Base-by-base conservation (phyloP, 192 early-diverging fungal species). In the Entomortierella lignicola region DNA sequence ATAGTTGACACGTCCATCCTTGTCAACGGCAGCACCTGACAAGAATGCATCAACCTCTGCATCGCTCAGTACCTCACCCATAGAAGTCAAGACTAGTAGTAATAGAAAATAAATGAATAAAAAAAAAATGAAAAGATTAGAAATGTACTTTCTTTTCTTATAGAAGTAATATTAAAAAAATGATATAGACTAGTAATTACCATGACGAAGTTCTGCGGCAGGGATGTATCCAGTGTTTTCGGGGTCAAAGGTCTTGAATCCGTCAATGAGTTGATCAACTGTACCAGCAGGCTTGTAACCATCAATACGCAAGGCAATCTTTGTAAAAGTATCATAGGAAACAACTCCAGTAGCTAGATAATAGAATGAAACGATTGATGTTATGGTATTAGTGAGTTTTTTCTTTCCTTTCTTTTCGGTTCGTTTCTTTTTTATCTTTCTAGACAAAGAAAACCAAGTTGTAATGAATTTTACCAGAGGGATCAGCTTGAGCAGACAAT, bases 161-260 rank as follows among this genome's bases (percentile, higher is more conserved):
- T 41, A 63, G n/a, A 59, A 55, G 81, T 48, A 34, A 43, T 8
- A 58, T 43, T 27, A 32, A 34, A 57, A 7, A 23, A 29, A 21
- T 26, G 29, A 25, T 11, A 37, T 23, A 2, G 4, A 15, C 13
- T 32, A 12, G 12, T 23, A 8, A 31, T 17, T 63, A 71, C 88
- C 86, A 81, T 94, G 92, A 55, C 92, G 91, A 26, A 95, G 87
- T 75, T 94, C 94, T 52, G 85, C 86, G 21, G 84, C 88, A 50
- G 92, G 85, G 63, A 95, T 95, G 63, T 84, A 89, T 10, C 92
- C 92, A 65, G 84, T 88, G 69, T 86, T 82, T 27, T 94, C 88
- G 81, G 91, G 91, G 82, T 95, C 94, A 88, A 95, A 94, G 25
- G 93, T 92, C 72, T 93, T 91, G 88, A 95, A 95, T 8, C 92